Base-by-base conservation (phyloP, 192 early-diverging fungal genomes). In the Allomyces macrogynus region DNA sequence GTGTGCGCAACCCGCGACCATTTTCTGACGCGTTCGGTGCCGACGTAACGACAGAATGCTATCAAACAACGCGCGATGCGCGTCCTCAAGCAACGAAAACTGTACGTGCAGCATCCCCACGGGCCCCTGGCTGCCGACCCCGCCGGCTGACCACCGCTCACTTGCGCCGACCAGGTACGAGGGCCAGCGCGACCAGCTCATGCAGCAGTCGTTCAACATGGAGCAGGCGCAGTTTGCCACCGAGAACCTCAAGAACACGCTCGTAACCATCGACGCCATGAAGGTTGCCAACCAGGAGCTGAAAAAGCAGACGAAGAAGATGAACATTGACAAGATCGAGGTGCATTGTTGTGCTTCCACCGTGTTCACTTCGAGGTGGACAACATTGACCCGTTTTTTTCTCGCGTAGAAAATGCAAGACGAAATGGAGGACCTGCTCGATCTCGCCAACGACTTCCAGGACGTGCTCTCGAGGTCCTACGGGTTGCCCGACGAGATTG, bases 141-240 rank as follows among this genome's bases (percentile, higher is more conserved):
- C 26, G n/a, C 26, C 2, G 26, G 4, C 2, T 27, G 26, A 27
- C 26, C 32, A 40, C 32, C 32, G 32, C 32, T 40, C 32, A 3
- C 32, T 3, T 8, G 32, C 32, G 32, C 32, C 32, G 4, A 7
- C 25, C 69, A 88, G 82, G 22, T 89, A 95, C 72, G 96, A 99
- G 73, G 78, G 77, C 25, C 94, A 97, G 74, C 80, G 91, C 44
- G 93, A 99, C 67, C 88, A 93, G 69, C 80, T 97, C 61, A 86
- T 86, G 75, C 92, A 95, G 73, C 93, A 97, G 74, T 86, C 93
- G 32, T 97, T 93, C 71, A 99, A 97, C 77, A 99, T 99, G 96
- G 96, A 99, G 74, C 92, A 95, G 78, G 89, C 91, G 60, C 73
- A 77, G 61, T 81, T 88, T 67, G 88, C 92, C 10, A 94, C 89